Conservation (phyloP, 1,284 basidiomycete species). For the Ceraceosorus bombacis region DNA sequence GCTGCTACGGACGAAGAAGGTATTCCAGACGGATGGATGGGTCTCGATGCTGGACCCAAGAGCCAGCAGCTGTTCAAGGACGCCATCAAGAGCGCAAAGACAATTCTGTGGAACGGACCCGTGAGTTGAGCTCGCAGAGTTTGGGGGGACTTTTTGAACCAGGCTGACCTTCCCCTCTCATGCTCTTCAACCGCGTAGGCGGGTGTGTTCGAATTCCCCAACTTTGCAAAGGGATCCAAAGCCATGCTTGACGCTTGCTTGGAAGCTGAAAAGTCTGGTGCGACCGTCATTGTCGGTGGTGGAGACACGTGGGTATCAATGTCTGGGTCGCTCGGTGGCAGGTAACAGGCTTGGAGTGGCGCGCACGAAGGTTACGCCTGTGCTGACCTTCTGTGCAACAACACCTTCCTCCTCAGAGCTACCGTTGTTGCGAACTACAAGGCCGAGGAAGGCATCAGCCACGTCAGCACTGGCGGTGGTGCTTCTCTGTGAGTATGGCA, state of each 20-base stretch:
- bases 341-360: neutral
- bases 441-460: slow-evolving; percentile 76
- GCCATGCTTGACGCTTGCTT: slow-evolving; percentile 77
- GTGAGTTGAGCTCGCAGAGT: no score
- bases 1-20: slow-evolving; percentile 71
- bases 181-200: slow-evolving; percentile 56
- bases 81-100: slow-evolving; percentile 81
- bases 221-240: slow-evolving; percentile 78
- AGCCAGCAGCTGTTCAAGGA: slow-evolving; percentile 70
- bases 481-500: slow-evolving; percentile 59
- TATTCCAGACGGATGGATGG: slow-evolving; percentile 90
- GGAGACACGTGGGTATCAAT: slow-evolving; percentile 29
- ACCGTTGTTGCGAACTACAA: slow-evolving; percentile 55
- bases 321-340: neutral
- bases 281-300: slow-evolving; percentile 74
- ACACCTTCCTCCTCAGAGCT: slow-evolving; percentile 13
- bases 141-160: neutral
- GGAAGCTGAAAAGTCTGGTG: slow-evolving; percentile 75
- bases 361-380: no score
- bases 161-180: neutral
- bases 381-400: no score
- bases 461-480: slow-evolving; percentile 94
- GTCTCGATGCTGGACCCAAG: slow-evolving; percentile 63
- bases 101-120: slow-evolving; percentile 87
- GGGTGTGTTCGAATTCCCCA: slow-evolving; percentile 93